Percentiles rank a stretch among this genome's conserved stretches.
Conservation (phyloP, 148 eudicot genomes). For the Cornus florida region DNA sequence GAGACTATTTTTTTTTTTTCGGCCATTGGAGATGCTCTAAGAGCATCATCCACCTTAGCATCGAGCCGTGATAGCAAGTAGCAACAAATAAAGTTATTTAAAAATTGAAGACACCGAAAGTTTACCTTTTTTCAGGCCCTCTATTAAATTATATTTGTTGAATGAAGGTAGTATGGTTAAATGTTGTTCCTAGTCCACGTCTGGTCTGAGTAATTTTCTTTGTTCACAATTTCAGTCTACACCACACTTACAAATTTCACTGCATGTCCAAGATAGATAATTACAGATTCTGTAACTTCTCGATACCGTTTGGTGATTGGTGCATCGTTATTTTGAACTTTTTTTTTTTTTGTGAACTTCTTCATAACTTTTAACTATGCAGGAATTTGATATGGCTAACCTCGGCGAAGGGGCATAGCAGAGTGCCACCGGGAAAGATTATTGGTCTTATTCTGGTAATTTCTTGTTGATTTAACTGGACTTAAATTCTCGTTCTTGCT, state of each 20-base stretch:
- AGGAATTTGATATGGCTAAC: conserved; percentile 46
- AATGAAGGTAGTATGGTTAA: too few relatives aligned
- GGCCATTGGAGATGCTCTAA: too few relatives aligned
- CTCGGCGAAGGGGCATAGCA: conserved; percentile 52
- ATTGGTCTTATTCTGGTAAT: conserved; percentile 56
- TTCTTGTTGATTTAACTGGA: background rate
- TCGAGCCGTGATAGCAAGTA: too few relatives aligned
- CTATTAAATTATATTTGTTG: too few relatives aligned
- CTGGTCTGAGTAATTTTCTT: background rate
- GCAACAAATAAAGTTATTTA: too few relatives aligned
- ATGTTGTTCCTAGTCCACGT: too few relatives aligned
- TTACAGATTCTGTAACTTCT: conserved; percentile 55
- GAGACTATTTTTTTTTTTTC: too few relatives aligned
- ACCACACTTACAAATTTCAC: background rate
- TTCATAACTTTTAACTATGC: conserved; percentile 4
- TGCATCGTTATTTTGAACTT: conserved; percentile 49
- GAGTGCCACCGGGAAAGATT: conserved; percentile 56
- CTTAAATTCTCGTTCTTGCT: background rate
- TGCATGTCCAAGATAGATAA: conserved; percentile 33
- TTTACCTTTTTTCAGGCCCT: too few relatives aligned
- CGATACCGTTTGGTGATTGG: conserved; percentile 59
- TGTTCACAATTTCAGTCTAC: background rate
- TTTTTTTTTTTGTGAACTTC: background rate
- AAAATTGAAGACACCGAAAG: too few relatives aligned
- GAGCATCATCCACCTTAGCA: too few relatives aligned